Conservation (phyloP, 1,284 basidiomycete genomes). For the Cutaneotrichosporon dermatis region DNA sequence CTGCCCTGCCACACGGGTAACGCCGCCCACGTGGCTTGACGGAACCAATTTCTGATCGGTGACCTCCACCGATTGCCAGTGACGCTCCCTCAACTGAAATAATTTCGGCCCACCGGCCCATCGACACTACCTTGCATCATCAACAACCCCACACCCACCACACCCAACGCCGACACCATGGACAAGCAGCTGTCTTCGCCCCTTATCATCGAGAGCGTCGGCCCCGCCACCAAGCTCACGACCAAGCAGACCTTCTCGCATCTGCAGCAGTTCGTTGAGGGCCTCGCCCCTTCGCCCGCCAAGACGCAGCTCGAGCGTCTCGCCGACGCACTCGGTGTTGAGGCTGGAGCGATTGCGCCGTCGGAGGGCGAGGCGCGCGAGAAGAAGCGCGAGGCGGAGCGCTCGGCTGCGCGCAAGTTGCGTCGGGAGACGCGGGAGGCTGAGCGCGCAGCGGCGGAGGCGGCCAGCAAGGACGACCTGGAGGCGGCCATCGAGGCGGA, state of each 20-base stretch:
- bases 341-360: conserved; percentile 36
- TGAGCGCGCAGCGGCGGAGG: conserved; percentile 7
- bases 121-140: too few species aligned
- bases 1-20: neutral
- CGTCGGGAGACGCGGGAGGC: conserved; percentile 25
- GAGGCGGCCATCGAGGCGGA: conserved; percentile 17
- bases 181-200: conserved; percentile 45
- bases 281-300: conserved; percentile 27
- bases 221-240: conserved; percentile 27
- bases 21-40: neutral
- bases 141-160: too few species aligned
- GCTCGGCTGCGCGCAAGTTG: conserved; percentile 22
- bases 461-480: conserved; percentile 14
- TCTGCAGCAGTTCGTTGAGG: conserved; percentile 30
- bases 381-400: conserved; percentile 28
- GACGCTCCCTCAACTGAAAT: too few species aligned
- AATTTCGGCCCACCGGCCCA: too few species aligned
- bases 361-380: conserved; percentile 36
- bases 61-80: too few species aligned
- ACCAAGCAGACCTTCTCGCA: conserved; percentile 30
- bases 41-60: too few species aligned
- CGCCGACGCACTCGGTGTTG: conserved; percentile 45
- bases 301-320: conserved; percentile 46
- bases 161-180: conserved; percentile 22
- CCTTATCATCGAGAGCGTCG: conserved; percentile 36